Evolutionary conservation across 2,329 filamentous ascomycete genomes (phyloP).

Genomic region (Paecilomyces sp.): DNA sequence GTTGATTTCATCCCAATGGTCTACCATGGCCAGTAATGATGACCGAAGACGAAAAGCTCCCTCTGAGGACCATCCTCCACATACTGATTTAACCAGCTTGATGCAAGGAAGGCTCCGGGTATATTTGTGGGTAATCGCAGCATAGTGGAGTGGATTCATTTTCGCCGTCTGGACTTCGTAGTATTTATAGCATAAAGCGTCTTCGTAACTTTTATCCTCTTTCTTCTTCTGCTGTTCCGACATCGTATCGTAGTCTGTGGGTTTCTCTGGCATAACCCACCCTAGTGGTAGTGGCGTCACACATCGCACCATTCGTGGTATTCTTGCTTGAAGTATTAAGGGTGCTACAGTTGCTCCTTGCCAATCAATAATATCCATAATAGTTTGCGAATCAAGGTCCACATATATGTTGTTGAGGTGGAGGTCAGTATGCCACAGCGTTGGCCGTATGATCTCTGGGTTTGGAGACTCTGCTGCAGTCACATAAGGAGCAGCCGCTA

Average conservation of each 20-base stretch:
- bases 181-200: not conserved
- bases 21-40: not conserved
- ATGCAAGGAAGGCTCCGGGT: not conserved
- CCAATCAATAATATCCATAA: not conserved
- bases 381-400: not conserved
- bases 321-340: not conserved
- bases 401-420: not conserved
- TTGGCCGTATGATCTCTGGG: not conserved
- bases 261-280: not conserved
- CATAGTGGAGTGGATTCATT: not conserved
- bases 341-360: not conserved
- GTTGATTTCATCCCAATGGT: not conserved
- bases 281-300: not conserved
- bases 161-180: not conserved
- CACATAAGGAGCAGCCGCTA: not conserved
- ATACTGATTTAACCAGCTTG: not conserved
- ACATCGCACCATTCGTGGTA: not conserved
- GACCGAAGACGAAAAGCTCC: not conserved
- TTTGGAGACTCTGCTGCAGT: not conserved
- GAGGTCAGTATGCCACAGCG: not conserved
- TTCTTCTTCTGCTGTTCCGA: not conserved
- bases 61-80: not conserved
- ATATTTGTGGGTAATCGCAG: not conserved
- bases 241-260: not conserved
- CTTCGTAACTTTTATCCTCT: not conserved